Evolutionary conservation across 495 filamentous ascomycete genomes (phyloP), one percentile per base, ranked within the genome.

Genomic region (Penicillium coffeae): DNA sequence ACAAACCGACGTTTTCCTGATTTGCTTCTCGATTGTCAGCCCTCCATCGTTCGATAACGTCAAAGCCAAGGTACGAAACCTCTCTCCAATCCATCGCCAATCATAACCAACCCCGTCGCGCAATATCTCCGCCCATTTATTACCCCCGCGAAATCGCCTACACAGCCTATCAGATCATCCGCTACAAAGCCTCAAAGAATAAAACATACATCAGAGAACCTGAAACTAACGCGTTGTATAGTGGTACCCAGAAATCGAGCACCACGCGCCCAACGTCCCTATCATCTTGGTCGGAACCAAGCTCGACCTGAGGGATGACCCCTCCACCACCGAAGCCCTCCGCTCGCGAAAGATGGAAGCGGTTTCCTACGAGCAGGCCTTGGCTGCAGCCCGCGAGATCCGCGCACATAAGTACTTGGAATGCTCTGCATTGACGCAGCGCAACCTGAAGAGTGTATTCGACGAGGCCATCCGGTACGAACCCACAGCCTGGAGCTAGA

Each of bases 201-300:
- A n/a, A n/a, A n/a, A n/a, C n/a, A n/a, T n/a, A 19, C 45, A 21
- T 15, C 21, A 15, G 15, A 27, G 13, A 5, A 25, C 47, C 36
- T 1, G 42, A 19, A 18, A 32, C 12, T 5, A n/a, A 20, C 25
- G 15, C 33, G 27, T 12, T 21, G 20, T 14, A 15, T 60, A 95
- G 88, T 98, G 93, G 93, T 89, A 83, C 62, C 93, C 93, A 34
- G 94, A 97, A 62, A 96, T 98, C 58, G 87, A 90, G 56, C 93
- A 98, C 59, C 93, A 96, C 59, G 93, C 93, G 21, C 93, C 93
- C 15, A 86, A 84, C 56, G 90, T 96, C 40, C 93, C 93, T 37
- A 95, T 98, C 68, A 96, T 98, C 58, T 76, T 98, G 36, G 93
- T 98, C 44, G 93, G 93, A 43, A 98, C 93, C 48, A 98, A 98